A percentile compares a stretch with the other conserved stretches of the same genome.
These are phyloP conservation scores for Zygoascus bituminiphila DNA, from an alignment of 805 yeast genomes.

Conservation along the genomic window DNA sequence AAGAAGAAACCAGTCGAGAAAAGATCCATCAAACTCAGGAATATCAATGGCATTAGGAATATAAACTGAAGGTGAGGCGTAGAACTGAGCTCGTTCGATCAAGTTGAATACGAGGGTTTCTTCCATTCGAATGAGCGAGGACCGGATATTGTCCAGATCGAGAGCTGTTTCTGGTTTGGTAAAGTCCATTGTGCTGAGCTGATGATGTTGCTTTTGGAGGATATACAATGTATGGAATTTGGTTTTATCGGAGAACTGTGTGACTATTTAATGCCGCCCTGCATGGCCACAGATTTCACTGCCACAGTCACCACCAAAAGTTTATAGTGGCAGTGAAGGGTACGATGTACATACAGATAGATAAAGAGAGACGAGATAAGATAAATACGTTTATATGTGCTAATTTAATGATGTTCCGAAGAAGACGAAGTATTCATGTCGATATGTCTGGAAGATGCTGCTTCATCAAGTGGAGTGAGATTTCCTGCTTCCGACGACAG, in stretches of 20 bases:
- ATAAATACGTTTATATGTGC: too few species aligned
- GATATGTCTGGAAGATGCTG: background rate
- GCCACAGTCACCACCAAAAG: too few species aligned
- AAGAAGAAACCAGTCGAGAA: constrained; percentile 75
- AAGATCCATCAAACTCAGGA: constrained; percentile 67
- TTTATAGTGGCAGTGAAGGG: background rate
- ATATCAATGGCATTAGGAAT: constrained; percentile 44
- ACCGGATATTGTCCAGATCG: constrained; percentile 73
- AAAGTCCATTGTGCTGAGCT: constrained; percentile 61
- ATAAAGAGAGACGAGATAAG: too few species aligned
- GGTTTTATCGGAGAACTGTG: background rate
- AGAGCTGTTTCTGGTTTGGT: constrained; percentile 74
- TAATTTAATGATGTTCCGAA: too few species aligned
- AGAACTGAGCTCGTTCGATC: constrained; percentile 89
- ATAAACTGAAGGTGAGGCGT: constrained; percentile 67
- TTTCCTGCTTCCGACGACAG: background rate
- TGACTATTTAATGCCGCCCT: background rate
- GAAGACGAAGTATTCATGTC: too few species aligned
- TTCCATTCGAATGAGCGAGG: constrained; percentile 84
- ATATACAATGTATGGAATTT: too few species aligned
- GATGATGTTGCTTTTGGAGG: too few species aligned
- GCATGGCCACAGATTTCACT: background rate
- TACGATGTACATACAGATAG: too few species aligned
- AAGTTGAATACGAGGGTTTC: constrained; percentile 89
- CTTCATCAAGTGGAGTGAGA: background rate